These are phyloP conservation scores for Termitomyces sp. DNA, from an alignment of 768 basidiomycete species.

Conservation along the genomic window DNA sequence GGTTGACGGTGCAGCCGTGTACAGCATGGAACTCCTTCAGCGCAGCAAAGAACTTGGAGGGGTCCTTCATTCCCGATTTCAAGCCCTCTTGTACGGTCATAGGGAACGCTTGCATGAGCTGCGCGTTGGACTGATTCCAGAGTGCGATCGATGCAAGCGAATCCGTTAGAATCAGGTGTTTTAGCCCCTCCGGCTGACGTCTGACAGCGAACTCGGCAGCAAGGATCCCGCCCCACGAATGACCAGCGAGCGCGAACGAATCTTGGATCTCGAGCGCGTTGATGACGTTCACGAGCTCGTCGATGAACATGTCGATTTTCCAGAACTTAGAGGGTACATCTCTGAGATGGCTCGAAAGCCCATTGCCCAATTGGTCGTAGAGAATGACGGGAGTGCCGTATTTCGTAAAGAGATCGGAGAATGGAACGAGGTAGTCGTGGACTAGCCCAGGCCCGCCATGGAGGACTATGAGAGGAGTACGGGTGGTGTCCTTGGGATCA, in stretches of 20 bases:
- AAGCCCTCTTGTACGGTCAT: constrained; percentile 3
- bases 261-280: constrained; percentile 31
- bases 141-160: constrained; percentile 24
- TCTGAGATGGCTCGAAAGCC: background rate
- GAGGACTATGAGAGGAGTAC: background rate
- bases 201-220: constrained; percentile 33
- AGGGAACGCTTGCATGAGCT: constrained; percentile 9
- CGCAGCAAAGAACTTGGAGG: constrained; percentile 12
- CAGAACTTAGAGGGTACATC: background rate
- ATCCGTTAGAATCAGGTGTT: constrained; percentile 27
- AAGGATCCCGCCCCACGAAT: constrained; percentile 55
- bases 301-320: constrained; percentile 40
- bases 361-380: background rate
- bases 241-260: constrained; percentile 44
- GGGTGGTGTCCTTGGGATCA: background rate
- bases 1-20: constrained; percentile 18
- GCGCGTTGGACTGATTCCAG: constrained; percentile 12
- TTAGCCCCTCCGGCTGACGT: constrained; percentile 33
- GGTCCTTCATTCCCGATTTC: constrained; percentile 15
- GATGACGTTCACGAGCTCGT: constrained; percentile 48
- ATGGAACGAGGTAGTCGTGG: background rate
- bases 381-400: background rate
- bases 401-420: background rate
- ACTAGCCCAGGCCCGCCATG: background rate
- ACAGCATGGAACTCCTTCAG: constrained; percentile 19